A percentile compares a stretch with the other conserved stretches of the same genome.
These are phyloP conservation scores for Monosporascus sp. DNA, from an alignment of 2,329 filamentous ascomycete genomes.

Conservation along the genomic window DNA sequence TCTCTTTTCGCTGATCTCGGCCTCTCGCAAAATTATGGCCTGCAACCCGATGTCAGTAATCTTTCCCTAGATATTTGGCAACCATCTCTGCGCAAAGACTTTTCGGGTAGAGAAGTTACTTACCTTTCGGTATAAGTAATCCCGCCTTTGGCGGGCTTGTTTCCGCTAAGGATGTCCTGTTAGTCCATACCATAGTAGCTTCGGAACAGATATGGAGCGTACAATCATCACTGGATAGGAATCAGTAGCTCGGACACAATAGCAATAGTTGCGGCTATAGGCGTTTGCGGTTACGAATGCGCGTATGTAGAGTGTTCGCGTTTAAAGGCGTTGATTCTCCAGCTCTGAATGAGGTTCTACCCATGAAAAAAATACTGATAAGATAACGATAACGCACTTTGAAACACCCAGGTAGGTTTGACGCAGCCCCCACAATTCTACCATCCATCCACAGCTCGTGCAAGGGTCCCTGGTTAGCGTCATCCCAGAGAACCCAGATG, in stretches of 20 bases:
- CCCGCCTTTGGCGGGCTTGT: constrained; percentile 73
- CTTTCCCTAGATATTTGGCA: too few species aligned
- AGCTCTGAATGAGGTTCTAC: too few species aligned
- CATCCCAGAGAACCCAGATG: too few species aligned
- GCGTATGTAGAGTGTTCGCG: too few species aligned
- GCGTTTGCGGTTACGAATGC: too few species aligned
- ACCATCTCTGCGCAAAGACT: not conserved
- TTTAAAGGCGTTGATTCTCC: too few species aligned
- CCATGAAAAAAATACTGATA: not conserved
- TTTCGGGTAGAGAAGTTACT: not conserved
- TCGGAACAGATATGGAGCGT: not conserved
- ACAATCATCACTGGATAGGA: constrained; percentile 14
- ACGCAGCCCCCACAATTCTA: not conserved
- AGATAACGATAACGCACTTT: not conserved
- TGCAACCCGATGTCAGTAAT: not conserved
- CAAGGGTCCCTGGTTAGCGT: not conserved
- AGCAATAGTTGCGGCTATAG: too few species aligned
- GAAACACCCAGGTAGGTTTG: not conserved
- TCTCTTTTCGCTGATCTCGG: constrained; percentile 87
- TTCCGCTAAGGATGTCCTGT: constrained; percentile 42
- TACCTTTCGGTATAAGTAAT: constrained; percentile 79
- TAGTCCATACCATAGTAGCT: constrained; percentile 4
- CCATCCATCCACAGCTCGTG: not conserved
- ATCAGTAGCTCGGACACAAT: too few species aligned
- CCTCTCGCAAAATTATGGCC: constrained; percentile 81